Evolutionary conservation across 148 eudicot species (phyloP).

Genomic region (Pouteria glomerata): DNA sequence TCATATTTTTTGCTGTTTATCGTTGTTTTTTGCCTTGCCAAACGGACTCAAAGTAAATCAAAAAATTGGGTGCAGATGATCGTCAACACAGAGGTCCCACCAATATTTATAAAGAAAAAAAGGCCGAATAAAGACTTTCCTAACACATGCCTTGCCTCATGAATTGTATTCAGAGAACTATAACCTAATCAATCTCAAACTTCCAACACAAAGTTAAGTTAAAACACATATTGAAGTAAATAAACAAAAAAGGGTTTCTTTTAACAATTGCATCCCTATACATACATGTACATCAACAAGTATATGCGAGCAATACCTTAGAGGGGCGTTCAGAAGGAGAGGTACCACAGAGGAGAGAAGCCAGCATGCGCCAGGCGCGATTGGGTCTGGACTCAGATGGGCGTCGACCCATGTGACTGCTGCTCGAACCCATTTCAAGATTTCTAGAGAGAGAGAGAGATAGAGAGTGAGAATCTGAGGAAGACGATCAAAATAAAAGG

Average conservation of each 20-base stretch:
- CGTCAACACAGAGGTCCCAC: background rate
- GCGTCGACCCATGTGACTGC: slow-evolving; percentile 15
- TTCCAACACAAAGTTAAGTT: background rate
- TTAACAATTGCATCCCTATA: background rate
- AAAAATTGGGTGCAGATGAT: background rate
- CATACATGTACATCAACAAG: too few relatives aligned
- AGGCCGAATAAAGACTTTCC: too few relatives aligned
- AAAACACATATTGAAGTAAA: background rate
- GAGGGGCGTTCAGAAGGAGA: slow-evolving; percentile 16
- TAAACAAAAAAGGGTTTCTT: background rate
- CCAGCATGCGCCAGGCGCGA: slow-evolving; percentile 18
- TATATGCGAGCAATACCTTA: slow-evolving; percentile 14
- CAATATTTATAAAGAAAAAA: too few relatives aligned
- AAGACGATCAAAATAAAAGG: background rate
- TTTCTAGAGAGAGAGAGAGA: background rate
- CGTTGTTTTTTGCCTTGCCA: too few relatives aligned
- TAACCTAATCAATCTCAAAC: background rate
- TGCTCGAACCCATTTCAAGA: slow-evolving; percentile 22
- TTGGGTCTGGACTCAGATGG: slow-evolving; percentile 15
- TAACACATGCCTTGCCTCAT: background rate
- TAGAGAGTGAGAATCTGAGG: background rate
- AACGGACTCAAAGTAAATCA: background rate
- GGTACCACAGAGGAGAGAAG: slow-evolving; percentile 26
- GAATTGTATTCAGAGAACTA: background rate
- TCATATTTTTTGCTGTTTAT: too few relatives aligned